Evolutionary conservation across 352 stramenopile species (phyloP).

Genomic region (Globisporangium echinulatum): DNA sequence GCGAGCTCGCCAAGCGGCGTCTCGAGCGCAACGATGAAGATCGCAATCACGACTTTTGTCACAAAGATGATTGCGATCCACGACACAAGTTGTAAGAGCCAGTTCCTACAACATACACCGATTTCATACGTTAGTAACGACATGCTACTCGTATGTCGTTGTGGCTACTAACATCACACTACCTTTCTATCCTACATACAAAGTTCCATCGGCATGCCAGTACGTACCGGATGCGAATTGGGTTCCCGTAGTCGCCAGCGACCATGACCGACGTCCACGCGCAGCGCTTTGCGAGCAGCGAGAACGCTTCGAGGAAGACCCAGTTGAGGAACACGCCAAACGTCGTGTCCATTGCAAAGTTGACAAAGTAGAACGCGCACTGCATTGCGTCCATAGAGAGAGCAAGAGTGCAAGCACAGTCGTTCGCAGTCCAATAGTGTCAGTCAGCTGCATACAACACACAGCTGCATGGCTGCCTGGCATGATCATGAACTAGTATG

Average conservation of each 20-base stretch:
- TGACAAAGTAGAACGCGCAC: slow-evolving; percentile 88
- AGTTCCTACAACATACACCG: slow-evolving; percentile 22
- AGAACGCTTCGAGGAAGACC: slow-evolving; percentile 54
- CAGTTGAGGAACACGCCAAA: slow-evolving; percentile 84
- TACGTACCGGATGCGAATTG: slow-evolving; percentile 35
- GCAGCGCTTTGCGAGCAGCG: slow-evolving; percentile 45
- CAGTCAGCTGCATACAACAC: no score
- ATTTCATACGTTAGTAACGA: no score
- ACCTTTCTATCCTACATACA: no score
- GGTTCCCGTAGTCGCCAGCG: slow-evolving; percentile 76
- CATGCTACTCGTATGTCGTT: no score
- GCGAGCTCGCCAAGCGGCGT: slow-evolving; percentile 55
- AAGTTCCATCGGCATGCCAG: neutral
- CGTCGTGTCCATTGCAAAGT: slow-evolving; percentile 85
- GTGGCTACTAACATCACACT: no score
- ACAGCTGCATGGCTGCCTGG: no score
- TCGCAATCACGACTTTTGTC: slow-evolving; percentile 74
- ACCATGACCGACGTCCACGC: slow-evolving; percentile 53
- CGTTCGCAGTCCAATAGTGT: no score
- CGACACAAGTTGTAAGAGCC: slow-evolving; percentile 66
- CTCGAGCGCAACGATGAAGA: slow-evolving; percentile 67
- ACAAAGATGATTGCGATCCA: slow-evolving; percentile 80
- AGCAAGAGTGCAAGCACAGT: neutral
- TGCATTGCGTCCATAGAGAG: slow-evolving; percentile 10
- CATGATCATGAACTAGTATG: neutral